These are phyloP conservation scores for Trichoderma atrobrunneum DNA, from an alignment of 2,329 filamentous ascomycete genomes.

Conservation along the genomic window DNA sequence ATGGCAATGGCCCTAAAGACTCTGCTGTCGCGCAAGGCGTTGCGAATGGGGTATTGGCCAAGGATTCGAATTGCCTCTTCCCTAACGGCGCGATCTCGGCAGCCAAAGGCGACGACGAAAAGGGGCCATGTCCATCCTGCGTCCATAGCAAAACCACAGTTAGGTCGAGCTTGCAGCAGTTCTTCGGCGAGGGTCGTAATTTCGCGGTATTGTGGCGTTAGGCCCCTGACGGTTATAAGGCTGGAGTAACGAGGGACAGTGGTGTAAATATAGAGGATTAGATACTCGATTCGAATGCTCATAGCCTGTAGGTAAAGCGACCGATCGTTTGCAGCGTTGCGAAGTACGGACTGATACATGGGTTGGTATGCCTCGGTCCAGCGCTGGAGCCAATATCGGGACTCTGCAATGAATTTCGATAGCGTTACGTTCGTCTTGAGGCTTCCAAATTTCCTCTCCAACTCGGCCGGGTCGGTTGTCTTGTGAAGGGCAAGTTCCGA, in stretches of 20 bases:
- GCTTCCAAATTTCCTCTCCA: slow-evolving; percentile 32
- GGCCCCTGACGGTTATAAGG: slow-evolving; percentile 34
- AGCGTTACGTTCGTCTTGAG: slow-evolving; percentile 32
- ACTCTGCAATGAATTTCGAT: slow-evolving; percentile 35
- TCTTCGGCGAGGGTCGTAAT: slow-evolving; percentile 39
- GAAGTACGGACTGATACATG: slow-evolving; percentile 30
- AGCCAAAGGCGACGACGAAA: slow-evolving; percentile 41
- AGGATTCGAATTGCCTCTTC: slow-evolving; percentile 42
- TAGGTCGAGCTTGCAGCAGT: slow-evolving; percentile 36
- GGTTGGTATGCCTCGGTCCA: slow-evolving; percentile 41
- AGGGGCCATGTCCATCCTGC: slow-evolving; percentile 46
- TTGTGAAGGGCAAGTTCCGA: slow-evolving; percentile 32
- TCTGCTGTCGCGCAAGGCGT: slow-evolving; percentile 43
- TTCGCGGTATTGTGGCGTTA: slow-evolving; percentile 44
- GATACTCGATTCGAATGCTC: slow-evolving; percentile 42
- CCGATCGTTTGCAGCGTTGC: slow-evolving; percentile 26
- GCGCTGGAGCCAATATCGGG: slow-evolving; percentile 39
- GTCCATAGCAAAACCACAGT: slow-evolving; percentile 45
- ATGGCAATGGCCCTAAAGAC: slow-evolving; percentile 40
- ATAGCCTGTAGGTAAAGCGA: slow-evolving; percentile 36
- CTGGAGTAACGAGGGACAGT: slow-evolving; percentile 39
- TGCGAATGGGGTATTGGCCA: slow-evolving; percentile 40
- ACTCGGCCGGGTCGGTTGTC: slow-evolving; percentile 27
- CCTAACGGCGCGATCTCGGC: slow-evolving; percentile 38
- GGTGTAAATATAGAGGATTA: slow-evolving; percentile 41